Evolutionary conservation across 164 flowering plant genomes (phyloP).

Genomic region (Chloranthus sessilifolius): DNA sequence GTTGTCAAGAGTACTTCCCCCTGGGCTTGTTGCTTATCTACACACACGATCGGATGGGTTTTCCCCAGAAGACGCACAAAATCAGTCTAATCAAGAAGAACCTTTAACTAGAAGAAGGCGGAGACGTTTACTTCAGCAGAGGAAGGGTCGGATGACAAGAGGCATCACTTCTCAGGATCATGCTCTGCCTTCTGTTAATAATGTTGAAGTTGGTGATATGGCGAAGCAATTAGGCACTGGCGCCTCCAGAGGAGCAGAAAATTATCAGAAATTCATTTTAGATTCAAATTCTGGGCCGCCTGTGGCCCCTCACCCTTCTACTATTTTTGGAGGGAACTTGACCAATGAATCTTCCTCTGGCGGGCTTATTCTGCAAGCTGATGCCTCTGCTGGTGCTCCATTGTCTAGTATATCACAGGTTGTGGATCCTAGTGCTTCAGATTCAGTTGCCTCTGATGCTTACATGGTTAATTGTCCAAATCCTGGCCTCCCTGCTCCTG

Average conservation of each 20-base stretch:
- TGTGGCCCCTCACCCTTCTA: conserved; percentile 31
- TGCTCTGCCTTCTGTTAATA: conserved; percentile 31
- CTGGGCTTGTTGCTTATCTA: conserved; percentile 99
- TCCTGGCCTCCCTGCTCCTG: conserved; percentile 78
- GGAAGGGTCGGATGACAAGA: conserved; percentile 55
- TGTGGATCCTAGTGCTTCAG: conserved; percentile 36
- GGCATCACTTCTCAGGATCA: conserved; percentile 46
- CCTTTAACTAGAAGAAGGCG: conserved; percentile 63
- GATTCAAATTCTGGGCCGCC: conserved; percentile 39
- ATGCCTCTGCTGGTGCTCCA: conserved; percentile 32
- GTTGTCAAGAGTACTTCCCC: conserved; percentile 89
- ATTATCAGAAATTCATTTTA: conserved; percentile 23
- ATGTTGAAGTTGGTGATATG: conserved; percentile 47
- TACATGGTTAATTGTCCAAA: conserved; percentile 28
- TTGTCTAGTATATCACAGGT: conserved; percentile 22
- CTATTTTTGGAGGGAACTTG: conserved; percentile 33
- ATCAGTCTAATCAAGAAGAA: conserved; percentile 39
- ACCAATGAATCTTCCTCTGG: conserved; percentile 29
- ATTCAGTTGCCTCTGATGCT: conserved; percentile 39
- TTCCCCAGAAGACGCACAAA: conserved; percentile 47
- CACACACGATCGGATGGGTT: conserved; percentile 69
- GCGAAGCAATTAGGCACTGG: conserved; percentile 24
- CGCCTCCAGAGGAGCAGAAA: conserved; percentile 35
- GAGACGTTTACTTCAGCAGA: conserved; percentile 81
- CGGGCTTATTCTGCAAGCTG: conserved; percentile 29